These are phyloP conservation scores for Calonectria hongkongensis DNA, from an alignment of 2,329 filamentous ascomycete species.

Conservation along the genomic window DNA sequence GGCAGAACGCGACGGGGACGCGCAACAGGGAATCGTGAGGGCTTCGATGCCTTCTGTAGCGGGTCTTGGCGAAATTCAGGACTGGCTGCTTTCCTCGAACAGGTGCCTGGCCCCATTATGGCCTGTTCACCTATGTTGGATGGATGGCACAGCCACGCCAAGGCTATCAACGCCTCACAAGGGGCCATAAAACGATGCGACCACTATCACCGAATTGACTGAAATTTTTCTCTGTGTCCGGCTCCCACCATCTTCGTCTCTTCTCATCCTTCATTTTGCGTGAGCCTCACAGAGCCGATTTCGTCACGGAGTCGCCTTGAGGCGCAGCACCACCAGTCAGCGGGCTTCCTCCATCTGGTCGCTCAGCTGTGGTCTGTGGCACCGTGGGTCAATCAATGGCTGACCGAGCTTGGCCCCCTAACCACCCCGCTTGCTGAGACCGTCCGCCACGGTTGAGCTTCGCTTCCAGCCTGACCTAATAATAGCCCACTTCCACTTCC, in stretches of 20 bases:
- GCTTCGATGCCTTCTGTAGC: background rate
- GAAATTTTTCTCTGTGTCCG: background rate
- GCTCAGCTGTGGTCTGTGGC: background rate
- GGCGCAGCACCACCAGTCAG: constrained; percentile 36
- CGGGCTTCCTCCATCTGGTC: constrained; percentile 15
- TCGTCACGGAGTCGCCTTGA: constrained; percentile 28
- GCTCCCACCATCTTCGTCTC: background rate
- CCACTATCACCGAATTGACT: background rate
- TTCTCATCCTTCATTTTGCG: background rate
- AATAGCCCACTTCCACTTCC: constrained; percentile 30
- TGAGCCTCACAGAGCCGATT: background rate
- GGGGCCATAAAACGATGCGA: background rate
- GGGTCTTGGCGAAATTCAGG: background rate
- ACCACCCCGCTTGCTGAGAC: constrained; percentile 26
- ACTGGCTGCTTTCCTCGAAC: no score
- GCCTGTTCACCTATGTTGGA: background rate
- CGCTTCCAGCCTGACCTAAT: constrained; percentile 31
- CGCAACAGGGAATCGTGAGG: no score
- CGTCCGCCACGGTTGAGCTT: constrained; percentile 2
- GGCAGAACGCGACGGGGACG: background rate
- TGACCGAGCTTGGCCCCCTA: constrained; percentile 16
- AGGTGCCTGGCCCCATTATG: background rate
- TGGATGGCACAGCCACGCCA: background rate
- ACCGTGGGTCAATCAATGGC: constrained; percentile 29
- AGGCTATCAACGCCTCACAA: background rate